Base-by-base conservation (phyloP, 345 rosid species). In the Adansonia digitata region DNA sequence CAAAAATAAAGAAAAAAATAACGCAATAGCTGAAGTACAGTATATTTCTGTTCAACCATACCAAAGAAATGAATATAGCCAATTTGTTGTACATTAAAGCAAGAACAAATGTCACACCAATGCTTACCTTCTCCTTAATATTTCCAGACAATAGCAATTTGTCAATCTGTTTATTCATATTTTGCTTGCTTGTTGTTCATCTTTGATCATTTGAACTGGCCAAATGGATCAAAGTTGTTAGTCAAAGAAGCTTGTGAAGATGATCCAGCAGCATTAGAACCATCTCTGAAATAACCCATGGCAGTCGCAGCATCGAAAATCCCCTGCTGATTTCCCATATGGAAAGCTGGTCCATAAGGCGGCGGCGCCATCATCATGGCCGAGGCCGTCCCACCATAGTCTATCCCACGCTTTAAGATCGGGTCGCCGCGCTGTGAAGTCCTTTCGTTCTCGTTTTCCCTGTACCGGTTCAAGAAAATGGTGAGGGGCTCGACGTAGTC, bases 401-500 rank as follows among this genome's bases (percentile, higher is more conserved):
- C 80, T 10, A 27, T 59, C 2, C 49, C 13, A 0, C 84, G 77
- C 68, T 70, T 76, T 10, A 29, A 15, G 10, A 60, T 27, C 20
- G 77, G 74, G 1, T 79, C 73, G 7, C 70, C 73, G 5, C 69
- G 82, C 0, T 65, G 2, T 20, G 79, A 45, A 34, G 75, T 72
- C 14, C 87, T 79, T 6, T 83, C 85, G 5, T 40, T 63, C 82
- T 88, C 92, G 0, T 55, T 77, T 70, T 87, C 88, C 2, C 90
- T 86, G 76, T 86, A 84, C 5, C 87, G 84, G 81, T 15, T 63
- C 6, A 87, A 76, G 79, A 73, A 87, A 20, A 82, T 11, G 0
- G 81, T 77, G 26, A 87, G 86, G 0, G 91, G 89, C 64, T 75
- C 85, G 0, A 83, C 80, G 13, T 90, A 90, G 49, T 86, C 76